Evolutionary conservation across 768 basidiomycete species (phyloP).

Genomic region (Psilocybe tampanensis): DNA sequence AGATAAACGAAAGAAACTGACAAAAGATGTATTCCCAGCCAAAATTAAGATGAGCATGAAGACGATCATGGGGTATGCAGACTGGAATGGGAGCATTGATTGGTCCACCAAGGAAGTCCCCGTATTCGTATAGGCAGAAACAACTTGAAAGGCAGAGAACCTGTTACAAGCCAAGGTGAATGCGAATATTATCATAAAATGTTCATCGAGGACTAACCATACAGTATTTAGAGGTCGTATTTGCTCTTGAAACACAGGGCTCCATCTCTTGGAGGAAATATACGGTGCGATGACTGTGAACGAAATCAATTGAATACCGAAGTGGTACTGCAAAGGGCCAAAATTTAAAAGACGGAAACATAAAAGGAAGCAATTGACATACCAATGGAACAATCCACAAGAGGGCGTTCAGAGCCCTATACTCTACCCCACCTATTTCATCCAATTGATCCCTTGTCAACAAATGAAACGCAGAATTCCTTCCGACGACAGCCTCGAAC

Average conservation of each 20-base stretch:
- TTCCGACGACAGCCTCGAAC: constrained; percentile 84
- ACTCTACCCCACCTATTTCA: constrained; percentile 94
- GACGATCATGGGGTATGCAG: constrained; percentile 80
- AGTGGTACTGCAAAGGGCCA: constrained; percentile 65
- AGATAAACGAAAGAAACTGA: constrained; percentile 47
- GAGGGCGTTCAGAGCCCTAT: constrained; percentile 77
- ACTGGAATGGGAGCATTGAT: constrained; percentile 92
- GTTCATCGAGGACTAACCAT: constrained; percentile 14
- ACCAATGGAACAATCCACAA: constrained; percentile 81
- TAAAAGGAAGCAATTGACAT: constrained; percentile 28
- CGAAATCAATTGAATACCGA: constrained; percentile 65
- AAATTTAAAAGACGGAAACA: not conserved
- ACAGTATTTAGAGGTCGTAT: constrained; percentile 55
- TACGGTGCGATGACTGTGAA: constrained; percentile 85
- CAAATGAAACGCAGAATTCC: constrained; percentile 72
- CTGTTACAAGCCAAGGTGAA: constrained; percentile 34
- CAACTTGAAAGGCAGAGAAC: constrained; percentile 84
- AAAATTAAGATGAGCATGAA: constrained; percentile 75
- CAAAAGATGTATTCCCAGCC: constrained; percentile 93
- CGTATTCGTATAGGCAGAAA: constrained; percentile 88
- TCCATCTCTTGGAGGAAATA: constrained; percentile 64
- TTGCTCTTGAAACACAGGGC: constrained; percentile 54
- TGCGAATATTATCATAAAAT: not conserved
- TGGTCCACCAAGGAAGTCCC: constrained; percentile 86
- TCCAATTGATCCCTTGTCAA: constrained; percentile 84